Base-by-base conservation (phyloP, 768 basidiomycete genomes). In the Boletus rex-veris region DNA sequence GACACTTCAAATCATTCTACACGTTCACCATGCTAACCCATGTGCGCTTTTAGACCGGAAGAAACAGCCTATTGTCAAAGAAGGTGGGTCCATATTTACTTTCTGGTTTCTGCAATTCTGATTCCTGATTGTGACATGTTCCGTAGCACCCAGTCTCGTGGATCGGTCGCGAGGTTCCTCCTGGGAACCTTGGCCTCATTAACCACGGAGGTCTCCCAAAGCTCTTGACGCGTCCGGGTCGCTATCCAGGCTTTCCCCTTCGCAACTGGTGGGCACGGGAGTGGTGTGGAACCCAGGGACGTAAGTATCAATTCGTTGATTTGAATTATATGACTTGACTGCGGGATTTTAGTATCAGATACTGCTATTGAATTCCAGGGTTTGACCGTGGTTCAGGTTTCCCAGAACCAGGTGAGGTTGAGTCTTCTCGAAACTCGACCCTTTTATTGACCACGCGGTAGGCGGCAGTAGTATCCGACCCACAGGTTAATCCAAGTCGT, bases 201-300 rank as follows among this genome's bases (percentile, higher is more conserved):
- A 90, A 86, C 65, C 87, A 91, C 64, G 90, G 90, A 74, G 90
- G 90, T 53, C 74, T 82, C 35, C 91, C 91, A 3, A 90, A 90
- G 72, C 64, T 92, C 37, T 64, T 92, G 45, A 85, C 83, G 3
- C 78, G 75, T 41, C 84, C 90, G 5, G 90, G 90, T 30, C 84
- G 87, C 9, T 92, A 92, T 61, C 89, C 91, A 19, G 74, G 78
- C 0, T 84, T 84, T 66, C 88, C 88, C 11, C 73, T 89, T 45
- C 76, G 87, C 3, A 91, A 91, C 57, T 91, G 90, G 90, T 91
- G 88, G 88, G 89, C 89, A 4, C 78, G 90, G 15, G 66, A 74
- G n/a, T 92, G 83, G 81, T 65, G 70, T 49, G 90, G 88, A 16
- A 84, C 80, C 4, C 79, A 78, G 63, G 87, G 87, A 62, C 68